Evolutionary conservation across 2,329 filamentous ascomycete genomes (phyloP).

Genomic region (Dactylellina cionopaga): DNA sequence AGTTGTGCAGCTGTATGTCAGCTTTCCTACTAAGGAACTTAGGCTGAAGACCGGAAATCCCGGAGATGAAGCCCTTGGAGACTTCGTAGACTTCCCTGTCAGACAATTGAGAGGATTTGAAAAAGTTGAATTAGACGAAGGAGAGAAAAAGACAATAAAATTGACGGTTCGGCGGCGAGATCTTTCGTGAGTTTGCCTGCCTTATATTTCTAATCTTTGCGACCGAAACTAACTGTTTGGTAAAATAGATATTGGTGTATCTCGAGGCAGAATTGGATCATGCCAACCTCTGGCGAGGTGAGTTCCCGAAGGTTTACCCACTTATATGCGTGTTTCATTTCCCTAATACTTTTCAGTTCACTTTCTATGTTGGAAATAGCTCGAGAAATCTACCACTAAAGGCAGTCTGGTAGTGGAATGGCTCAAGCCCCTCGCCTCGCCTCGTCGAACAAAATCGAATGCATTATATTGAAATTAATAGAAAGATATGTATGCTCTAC

Average conservation of each 20-base stretch:
- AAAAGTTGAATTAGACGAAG: slow-evolving; percentile 70
- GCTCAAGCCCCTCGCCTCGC: no score
- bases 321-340: neutral
- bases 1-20: slow-evolving; percentile 69
- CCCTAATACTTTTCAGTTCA: slow-evolving; percentile 19
- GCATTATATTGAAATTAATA: no score
- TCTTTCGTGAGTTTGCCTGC: slow-evolving; percentile 57
- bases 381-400: slow-evolving; percentile 35
- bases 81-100: slow-evolving; percentile 68
- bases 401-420: slow-evolving; percentile 5
- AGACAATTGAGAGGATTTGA: slow-evolving; percentile 73
- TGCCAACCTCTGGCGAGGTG: slow-evolving; percentile 61
- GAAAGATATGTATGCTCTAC: no score
- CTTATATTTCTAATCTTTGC: neutral
- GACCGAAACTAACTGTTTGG: neutral
- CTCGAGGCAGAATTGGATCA: slow-evolving; percentile 69
- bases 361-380: slow-evolving; percentile 49
- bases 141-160: slow-evolving; percentile 66
- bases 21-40: slow-evolving; percentile 67
- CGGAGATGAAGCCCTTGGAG: slow-evolving; percentile 14
- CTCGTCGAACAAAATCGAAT: no score
- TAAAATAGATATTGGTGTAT: slow-evolving; percentile 70
- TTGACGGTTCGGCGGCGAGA: slow-evolving; percentile 70
- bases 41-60: slow-evolving; percentile 25
- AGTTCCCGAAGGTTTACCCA: neutral